Evolutionary conservation across 2,329 filamentous ascomycete species (phyloP), one percentile per base, ranked within the genome.

Genomic region (Trichoderma endophyticum): DNA sequence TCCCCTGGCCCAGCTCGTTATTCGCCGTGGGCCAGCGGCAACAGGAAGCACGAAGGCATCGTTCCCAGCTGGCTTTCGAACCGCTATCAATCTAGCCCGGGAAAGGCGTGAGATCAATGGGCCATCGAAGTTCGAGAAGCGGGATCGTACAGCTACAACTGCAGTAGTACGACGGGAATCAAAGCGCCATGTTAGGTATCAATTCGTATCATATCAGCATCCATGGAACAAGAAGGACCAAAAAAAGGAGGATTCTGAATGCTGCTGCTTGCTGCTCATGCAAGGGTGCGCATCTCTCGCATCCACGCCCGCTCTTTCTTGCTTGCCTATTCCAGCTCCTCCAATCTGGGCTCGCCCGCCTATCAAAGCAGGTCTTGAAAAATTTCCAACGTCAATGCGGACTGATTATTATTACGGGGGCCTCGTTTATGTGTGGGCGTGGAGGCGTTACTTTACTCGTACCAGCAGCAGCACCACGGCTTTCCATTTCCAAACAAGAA

Each of bases 241-340:
- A 30, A 36, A 39, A 66, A 57, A 39, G 48, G 64, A 39, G 48
- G 63, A 65, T 43, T 39, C 36, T 18, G 36, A 39, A 18, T 54
- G 48, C 48, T 54, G 21, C 48, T 60, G 57, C 57, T 34, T 14
- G 18, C 28, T 51, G n/a, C 43, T 21, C 64, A 57, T 57, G 51
- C 64, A 67, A 57, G 64, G 64, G 51, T 67, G 51, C 14, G 64
- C 51, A 67, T 59, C 64, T 67, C 64, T 54, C 64, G 51, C 64
- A 36, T 30, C 26, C 43, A 54, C 48, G n/a, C 48, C 48, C 62
- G 64, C 51, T 51, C 51, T 51, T 51, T 34, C 43, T 26, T 57
- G 43, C 48, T 66, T 57, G 48, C 48, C 48, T 39, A 56, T 67
- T 34, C 48, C 32, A 43, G 64, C 51, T 28, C 51, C 51, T 57